These are phyloP conservation scores for Penicillium sp. DNA, from an alignment of 2,329 filamentous ascomycete genomes.

Conservation along the genomic window DNA sequence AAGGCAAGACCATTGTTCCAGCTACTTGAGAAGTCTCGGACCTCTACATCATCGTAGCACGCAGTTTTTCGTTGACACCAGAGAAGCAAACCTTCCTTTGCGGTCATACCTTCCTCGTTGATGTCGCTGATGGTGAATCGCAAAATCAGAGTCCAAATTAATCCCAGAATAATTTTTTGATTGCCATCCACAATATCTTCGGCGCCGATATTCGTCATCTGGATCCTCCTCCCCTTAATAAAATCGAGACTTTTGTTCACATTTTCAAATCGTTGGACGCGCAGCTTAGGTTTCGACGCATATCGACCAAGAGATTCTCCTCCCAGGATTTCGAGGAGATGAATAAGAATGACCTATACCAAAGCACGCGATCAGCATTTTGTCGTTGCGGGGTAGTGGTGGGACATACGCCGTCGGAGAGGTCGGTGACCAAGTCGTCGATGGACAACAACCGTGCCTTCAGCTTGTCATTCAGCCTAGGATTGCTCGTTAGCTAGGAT, in stretches of 20 bases:
- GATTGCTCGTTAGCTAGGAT: not conserved
- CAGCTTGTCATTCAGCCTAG: conserved; percentile 93
- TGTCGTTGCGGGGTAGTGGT: not conserved
- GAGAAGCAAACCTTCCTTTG: conserved; percentile 88
- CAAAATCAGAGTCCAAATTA: conserved; percentile 98
- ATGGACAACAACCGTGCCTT: conserved; percentile 74
- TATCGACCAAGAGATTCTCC: conserved; percentile 94
- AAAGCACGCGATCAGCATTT: conserved; percentile 3
- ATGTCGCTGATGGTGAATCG: conserved; percentile 99
- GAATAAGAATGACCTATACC: conserved; percentile 81
- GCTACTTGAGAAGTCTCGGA: conserved; percentile 89
- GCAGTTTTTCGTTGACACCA: conserved; percentile 99
- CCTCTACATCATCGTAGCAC: conserved; percentile 95
- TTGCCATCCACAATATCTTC: conserved; percentile 99
- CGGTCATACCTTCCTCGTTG: conserved; percentile 95
- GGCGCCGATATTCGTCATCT: conserved; percentile 97
- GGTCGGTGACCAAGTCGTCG: conserved; percentile 81
- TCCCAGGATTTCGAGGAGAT: conserved; percentile 93
- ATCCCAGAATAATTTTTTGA: conserved; percentile 90
- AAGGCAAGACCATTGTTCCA: conserved; percentile 98
- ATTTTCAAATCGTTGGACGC: conserved; percentile 97
- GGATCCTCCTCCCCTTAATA: conserved; percentile 84
- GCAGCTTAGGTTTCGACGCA: conserved; percentile 91
- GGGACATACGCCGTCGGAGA: conserved; percentile 83
- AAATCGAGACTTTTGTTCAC: conserved; percentile 94